Conservation (phyloP, 768 basidiomycete genomes). For the Calocera viscosa region DNA sequence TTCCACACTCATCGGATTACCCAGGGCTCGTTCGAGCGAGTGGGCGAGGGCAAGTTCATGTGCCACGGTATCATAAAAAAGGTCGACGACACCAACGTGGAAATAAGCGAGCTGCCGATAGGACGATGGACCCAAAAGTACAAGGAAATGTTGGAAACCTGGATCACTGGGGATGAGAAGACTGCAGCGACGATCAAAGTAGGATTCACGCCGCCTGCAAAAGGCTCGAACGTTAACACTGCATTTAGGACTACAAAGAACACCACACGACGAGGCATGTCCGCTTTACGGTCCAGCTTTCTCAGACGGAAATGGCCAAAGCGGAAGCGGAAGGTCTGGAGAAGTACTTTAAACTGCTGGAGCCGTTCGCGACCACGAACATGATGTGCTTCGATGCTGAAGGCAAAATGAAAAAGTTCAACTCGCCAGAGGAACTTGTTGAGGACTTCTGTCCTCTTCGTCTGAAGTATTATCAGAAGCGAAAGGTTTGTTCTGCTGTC, state of each 20-base stretch:
- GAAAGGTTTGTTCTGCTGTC: slow-evolving; percentile 49
- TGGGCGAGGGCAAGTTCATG: slow-evolving; percentile 68
- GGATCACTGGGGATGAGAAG: slow-evolving; percentile 68
- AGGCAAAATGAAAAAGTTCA: slow-evolving; percentile 90
- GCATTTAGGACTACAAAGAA: slow-evolving; percentile 82
- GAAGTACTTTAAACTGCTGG: slow-evolving; percentile 82
- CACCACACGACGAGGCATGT: slow-evolving; percentile 88
- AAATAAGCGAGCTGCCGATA: slow-evolving; percentile 90
- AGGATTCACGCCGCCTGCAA: neutral
- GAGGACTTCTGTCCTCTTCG: slow-evolving; percentile 86
- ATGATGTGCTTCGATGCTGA: slow-evolving; percentile 99
- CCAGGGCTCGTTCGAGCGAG: slow-evolving; percentile 65
- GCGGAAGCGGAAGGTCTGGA: slow-evolving; percentile 80
- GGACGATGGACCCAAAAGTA: slow-evolving; percentile 89
- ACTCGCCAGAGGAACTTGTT: slow-evolving; percentile 77
- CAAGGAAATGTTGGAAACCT: slow-evolving; percentile 80
- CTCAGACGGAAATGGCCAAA: slow-evolving; percentile 64
- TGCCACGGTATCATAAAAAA: slow-evolving; percentile 62
- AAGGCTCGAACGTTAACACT: neutral
- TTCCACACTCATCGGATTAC: slow-evolving; percentile 11
- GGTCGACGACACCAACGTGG: slow-evolving; percentile 75
- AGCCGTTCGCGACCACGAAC: slow-evolving; percentile 78
- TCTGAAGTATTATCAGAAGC: slow-evolving; percentile 84
- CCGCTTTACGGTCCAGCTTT: slow-evolving; percentile 76
- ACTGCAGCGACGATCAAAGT: slow-evolving; percentile 71